Evolutionary conservation across 768 basidiomycete species (phyloP).

Genomic region (Megacollybia marginata): DNA sequence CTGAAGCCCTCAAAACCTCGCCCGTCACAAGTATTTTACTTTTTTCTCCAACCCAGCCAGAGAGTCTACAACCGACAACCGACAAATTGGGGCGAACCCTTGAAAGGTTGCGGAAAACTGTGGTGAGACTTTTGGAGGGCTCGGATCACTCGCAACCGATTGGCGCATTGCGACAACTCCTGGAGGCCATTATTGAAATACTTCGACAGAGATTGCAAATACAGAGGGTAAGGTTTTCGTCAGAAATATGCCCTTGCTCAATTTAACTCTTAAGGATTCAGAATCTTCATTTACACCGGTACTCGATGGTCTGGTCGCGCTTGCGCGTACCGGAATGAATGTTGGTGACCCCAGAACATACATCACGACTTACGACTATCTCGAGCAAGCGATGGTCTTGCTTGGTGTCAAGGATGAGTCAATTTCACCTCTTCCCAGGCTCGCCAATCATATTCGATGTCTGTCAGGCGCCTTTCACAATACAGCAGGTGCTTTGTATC

Average conservation of each 20-base stretch:
- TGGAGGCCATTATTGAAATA: conserved; percentile 26
- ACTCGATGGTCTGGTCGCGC: conserved; percentile 48
- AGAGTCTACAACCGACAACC: conserved; percentile 29
- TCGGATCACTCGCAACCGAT: background rate
- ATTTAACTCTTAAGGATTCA: conserved; percentile 1
- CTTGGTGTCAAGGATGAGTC: conserved; percentile 17
- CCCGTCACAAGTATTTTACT: conserved; percentile 14
- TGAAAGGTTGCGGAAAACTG: conserved; percentile 49
- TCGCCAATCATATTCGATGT: conserved; percentile 58
- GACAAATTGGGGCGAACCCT: conserved; percentile 55
- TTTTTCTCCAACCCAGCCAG: conserved; percentile 12
- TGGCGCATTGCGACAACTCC: conserved; percentile 18
- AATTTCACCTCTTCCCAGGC: conserved; percentile 13
- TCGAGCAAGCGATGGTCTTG: conserved; percentile 34
- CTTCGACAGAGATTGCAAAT: conserved; percentile 22
- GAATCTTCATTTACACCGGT: conserved; percentile 29
- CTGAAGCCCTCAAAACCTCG: background rate
- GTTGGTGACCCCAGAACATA: conserved; percentile 38
- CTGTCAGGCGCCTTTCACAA: conserved; percentile 68
- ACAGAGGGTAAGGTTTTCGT: conserved; percentile 18
- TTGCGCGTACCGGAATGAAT: conserved; percentile 38
- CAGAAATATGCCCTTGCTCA: background rate
- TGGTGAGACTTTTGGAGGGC: conserved; percentile 39
- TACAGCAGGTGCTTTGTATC: conserved; percentile 62
- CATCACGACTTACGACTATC: conserved; percentile 35